Conservation (phyloP, 805 yeast species). For the Candida tibetensis region DNA sequence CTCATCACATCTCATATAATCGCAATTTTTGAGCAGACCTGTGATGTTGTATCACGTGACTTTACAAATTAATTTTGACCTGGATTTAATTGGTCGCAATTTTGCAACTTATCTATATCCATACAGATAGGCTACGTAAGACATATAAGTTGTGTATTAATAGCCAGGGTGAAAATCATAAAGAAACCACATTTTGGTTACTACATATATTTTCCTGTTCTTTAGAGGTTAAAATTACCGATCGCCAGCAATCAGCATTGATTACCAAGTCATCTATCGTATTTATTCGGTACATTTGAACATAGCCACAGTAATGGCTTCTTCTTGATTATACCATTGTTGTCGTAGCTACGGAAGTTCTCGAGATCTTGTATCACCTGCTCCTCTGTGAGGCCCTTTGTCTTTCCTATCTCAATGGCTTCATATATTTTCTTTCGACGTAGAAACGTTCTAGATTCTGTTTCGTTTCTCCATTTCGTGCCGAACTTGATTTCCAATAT, state of each 20-base stretch:
- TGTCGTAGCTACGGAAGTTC: conserved; percentile 39
- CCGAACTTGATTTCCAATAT: conserved; percentile 48
- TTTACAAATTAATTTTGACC: background rate
- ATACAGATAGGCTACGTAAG: too few relatives aligned
- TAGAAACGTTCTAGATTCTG: conserved; percentile 51
- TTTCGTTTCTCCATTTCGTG: conserved; percentile 56
- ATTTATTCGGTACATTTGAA: conserved; percentile 14
- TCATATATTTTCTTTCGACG: conserved; percentile 53
- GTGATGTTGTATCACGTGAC: too few relatives aligned
- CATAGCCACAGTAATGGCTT: conserved; percentile 18
- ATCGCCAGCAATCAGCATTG: too few relatives aligned
- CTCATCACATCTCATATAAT: too few relatives aligned
- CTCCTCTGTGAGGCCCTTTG: conserved; percentile 42
- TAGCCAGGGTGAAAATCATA: too few relatives aligned
- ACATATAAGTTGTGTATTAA: too few relatives aligned
- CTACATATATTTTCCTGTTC: too few relatives aligned
- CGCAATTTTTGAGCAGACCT: too few relatives aligned
- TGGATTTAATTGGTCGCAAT: background rate
- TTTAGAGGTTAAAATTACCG: too few relatives aligned
- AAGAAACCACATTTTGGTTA: too few relatives aligned
- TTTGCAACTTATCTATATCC: too few relatives aligned
- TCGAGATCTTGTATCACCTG: conserved; percentile 47
- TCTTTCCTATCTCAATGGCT: conserved; percentile 51
- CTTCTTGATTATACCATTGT: conserved; percentile 38
- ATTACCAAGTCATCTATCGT: conserved; percentile 1